Base-by-base conservation (phyloP, 805 yeast species). In the Ogataea salicorniae region DNA sequence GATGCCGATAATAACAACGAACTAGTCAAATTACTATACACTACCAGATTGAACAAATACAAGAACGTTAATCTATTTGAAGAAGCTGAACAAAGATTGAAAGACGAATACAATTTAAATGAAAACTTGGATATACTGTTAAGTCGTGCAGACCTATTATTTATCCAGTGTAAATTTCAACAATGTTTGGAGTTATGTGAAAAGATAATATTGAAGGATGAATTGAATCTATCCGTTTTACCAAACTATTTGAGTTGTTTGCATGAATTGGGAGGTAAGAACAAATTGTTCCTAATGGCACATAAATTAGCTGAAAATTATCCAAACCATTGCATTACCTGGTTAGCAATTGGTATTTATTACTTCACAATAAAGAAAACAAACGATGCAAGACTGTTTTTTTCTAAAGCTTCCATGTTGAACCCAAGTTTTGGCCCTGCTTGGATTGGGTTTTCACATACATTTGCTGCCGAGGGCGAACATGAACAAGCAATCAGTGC, bases 401-500 rank as follows among this genome's bases (percentile, higher is more conserved):
- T 90, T 67, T 84, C 94, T 37, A 90, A 88, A 62, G 91, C 97
- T 0, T 88, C 97, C 1, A 74, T 90, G 55, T 66, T 91, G 50
- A 85, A 89, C 58, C 95, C 99, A 3, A 87, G 83, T 55, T 90
- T 87, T 69, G 95, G 94, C 0, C 92, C 87, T 45, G 96, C 98
- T 1, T 94, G 99, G 99, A 82, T 94, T 34, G 99, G 97, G 2
- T 94, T 94, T 70, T 98, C 98, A 1, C 98, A 92, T 60, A 91
- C 98, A 0, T 94, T 91, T 76, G 97, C 97, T 0, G 84, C 87
- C 3, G 99, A 94, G 64, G 95, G 97, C n/a, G 99, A 94, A 66
- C 97, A 94, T 64, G 99, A 94, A 64, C 98, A 94, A 66, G 98
- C 98, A 1, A 85, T 94, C 20, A 85, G 97, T 47, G 98, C 98